Percentiles rank a stretch among this genome's conserved stretches.
These are phyloP conservation scores for Microbotryum scabiosae DNA, from an alignment of 1,284 basidiomycete genomes.

Conservation along the genomic window DNA sequence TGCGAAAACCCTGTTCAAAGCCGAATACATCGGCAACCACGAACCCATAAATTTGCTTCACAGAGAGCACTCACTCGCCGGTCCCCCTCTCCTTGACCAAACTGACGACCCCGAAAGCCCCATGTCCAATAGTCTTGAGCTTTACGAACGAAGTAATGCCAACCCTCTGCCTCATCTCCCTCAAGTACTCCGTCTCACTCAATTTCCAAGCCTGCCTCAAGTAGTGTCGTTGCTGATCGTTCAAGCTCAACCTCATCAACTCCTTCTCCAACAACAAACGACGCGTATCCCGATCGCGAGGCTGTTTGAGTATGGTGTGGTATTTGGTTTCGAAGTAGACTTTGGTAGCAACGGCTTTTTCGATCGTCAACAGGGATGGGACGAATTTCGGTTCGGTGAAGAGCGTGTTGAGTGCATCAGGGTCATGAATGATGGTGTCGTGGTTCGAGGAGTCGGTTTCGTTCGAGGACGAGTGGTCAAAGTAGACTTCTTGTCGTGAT, in stretches of 20 bases:
- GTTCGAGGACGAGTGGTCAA: neutral
- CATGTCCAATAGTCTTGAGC: conserved; percentile 92
- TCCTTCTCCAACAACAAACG: conserved; percentile 77
- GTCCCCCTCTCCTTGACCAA: conserved; percentile 74
- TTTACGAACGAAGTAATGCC: conserved; percentile 77
- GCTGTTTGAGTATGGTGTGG: conserved; percentile 61
- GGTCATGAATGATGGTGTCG: neutral
- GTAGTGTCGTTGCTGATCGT: conserved; percentile 59
- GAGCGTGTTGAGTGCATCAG: conserved; percentile 1
- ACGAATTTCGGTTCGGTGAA: conserved; percentile 43
- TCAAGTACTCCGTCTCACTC: conserved; percentile 81
- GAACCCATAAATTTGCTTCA: neutral
- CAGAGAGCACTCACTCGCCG: conserved; percentile 45
- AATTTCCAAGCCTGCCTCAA: conserved; percentile 68
- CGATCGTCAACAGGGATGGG: conserved; percentile 79
- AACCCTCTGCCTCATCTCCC: conserved; percentile 71
- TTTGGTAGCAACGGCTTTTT: conserved; percentile 82
- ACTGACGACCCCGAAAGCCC: conserved; percentile 92
- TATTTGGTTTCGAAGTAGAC: conserved; percentile 97
- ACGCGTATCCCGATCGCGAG: conserved; percentile 70
- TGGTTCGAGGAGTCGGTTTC: neutral
- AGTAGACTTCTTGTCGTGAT: conserved; percentile 1
- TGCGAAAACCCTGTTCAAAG: conserved; percentile 54
- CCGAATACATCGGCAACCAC: neutral
- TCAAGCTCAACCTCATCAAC: conserved; percentile 63